These are phyloP conservation scores for Paraphoma chrysanthemicola DNA, from an alignment of 2,329 filamentous ascomycete genomes.

Conservation along the genomic window DNA sequence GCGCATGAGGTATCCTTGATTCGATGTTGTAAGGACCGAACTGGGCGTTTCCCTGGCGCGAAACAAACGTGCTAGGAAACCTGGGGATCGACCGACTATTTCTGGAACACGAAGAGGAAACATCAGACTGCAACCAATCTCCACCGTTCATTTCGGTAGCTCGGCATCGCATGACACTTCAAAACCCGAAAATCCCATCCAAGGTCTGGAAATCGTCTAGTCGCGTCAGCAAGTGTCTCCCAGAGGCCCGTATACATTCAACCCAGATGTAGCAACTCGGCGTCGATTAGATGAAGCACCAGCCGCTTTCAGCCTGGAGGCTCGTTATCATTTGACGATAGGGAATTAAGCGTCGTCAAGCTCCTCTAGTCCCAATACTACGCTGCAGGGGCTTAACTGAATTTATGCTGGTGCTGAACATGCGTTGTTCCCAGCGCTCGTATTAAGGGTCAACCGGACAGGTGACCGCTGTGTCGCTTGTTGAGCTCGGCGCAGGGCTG, in stretches of 20 bases:
- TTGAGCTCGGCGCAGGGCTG: background rate
- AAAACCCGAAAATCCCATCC: background rate
- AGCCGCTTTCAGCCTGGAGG: slow-evolving; percentile 8
- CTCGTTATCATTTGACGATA: slow-evolving; percentile 12
- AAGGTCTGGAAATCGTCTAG: background rate
- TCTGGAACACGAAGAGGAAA: slow-evolving; percentile 4
- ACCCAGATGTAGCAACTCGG: slow-evolving; percentile 8
- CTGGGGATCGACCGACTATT: slow-evolving; percentile 4
- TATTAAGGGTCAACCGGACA: slow-evolving; percentile 15
- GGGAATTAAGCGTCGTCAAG: slow-evolving; percentile 8
- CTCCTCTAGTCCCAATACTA: slow-evolving; percentile 20
- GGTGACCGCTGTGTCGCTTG: slow-evolving; percentile 14
- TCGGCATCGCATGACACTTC: background rate
- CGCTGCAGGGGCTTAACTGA: slow-evolving; percentile 18
- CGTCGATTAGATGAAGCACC: slow-evolving; percentile 7
- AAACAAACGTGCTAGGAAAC: background rate
- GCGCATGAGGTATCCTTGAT: background rate
- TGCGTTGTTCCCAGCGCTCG: slow-evolving; percentile 12
- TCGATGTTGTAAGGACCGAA: background rate
- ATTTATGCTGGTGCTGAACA: slow-evolving; percentile 9
- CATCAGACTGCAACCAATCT: slow-evolving; percentile 1
- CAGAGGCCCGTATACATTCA: background rate
- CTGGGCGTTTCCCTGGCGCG: background rate
- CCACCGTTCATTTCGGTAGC: background rate
- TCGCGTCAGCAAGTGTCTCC: background rate